Evolutionary conservation across 1,284 basidiomycete genomes (phyloP), one percentile per base, ranked within the genome.

Genomic region (Sporisorium graminicola): DNA sequence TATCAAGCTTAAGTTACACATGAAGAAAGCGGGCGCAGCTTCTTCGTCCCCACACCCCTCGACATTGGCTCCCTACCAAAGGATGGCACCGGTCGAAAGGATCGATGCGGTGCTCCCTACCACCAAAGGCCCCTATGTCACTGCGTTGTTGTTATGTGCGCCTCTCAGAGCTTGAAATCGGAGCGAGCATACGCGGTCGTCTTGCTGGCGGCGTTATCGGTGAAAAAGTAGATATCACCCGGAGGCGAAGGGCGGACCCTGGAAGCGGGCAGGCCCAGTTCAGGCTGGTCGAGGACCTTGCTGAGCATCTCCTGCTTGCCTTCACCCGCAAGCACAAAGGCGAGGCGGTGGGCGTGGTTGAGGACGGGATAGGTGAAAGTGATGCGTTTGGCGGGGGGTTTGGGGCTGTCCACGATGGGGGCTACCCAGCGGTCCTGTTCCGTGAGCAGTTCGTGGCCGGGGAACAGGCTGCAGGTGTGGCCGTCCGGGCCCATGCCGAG

Each of bases 381-480:
- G 87, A 98, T 92, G 67, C 96, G 90, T 79, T 90, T 91, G 18
- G 91, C 88, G n/a, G 96, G 96, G 0, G 94, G 94, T 87, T 99
- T 98, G 43, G 96, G 96, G 58, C 92, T 92, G 87, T 98, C 94
- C 56, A 93, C 91, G 82, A 99, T 89, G 86, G 91, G 93, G 0
- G 95, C 95, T 16, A 99, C 93, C 96, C 96, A 99, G 61, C 94
- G 90, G 84, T 94, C 93, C 65, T 90, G 90, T 87, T 98, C 96
- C 26, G 88, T 82, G 40, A 99, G 89, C 46, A 98, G 90, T 61
- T 90, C 90, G 86, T 98, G 96, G 5, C 90, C 92, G 18, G 96
- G 95, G 90, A 99, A 99, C 74, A 99, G 91, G 14, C 93, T 95
- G 78, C 92, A 94, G 26, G 95, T 98, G 88, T 99, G 97, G 24